Conservation (phyloP, 2,329 filamentous ascomycete genomes). For the Incumbomyces lentus region DNA sequence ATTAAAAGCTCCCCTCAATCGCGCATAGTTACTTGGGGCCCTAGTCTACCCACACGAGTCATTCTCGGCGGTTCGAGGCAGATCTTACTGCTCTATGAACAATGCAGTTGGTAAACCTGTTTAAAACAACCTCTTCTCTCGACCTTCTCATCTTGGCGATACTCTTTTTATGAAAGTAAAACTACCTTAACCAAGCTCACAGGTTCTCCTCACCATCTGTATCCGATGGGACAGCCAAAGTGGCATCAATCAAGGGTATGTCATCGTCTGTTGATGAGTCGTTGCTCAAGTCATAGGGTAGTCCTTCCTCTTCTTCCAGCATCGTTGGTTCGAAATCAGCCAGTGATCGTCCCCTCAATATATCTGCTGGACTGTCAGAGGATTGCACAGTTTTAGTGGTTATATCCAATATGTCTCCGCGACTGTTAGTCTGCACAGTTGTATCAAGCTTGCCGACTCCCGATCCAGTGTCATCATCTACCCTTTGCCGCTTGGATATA, state of each 20-base stretch:
- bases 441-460: neutral
- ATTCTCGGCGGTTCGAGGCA: too few relatives aligned
- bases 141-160: too few relatives aligned
- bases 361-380: neutral
- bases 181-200: too few relatives aligned
- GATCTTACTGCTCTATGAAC: too few relatives aligned
- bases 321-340: neutral
- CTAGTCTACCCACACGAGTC: too few relatives aligned
- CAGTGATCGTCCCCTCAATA: neutral
- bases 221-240: slow-evolving; percentile 1
- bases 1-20: too few relatives aligned
- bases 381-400: neutral
- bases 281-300: neutral
- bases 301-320: neutral
- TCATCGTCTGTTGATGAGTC: neutral
- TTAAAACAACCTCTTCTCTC: too few relatives aligned
- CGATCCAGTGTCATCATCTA: neutral
- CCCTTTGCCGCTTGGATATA: neutral
- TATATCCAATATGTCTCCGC: neutral
- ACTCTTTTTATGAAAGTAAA: too few relatives aligned
- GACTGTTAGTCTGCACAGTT: neutral
- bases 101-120: too few relatives aligned
- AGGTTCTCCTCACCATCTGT: neutral
- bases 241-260: slow-evolving; percentile 2
- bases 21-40: too few relatives aligned